Conservation (phyloP, 768 basidiomycete species). For the Chalciporus piperatus region DNA sequence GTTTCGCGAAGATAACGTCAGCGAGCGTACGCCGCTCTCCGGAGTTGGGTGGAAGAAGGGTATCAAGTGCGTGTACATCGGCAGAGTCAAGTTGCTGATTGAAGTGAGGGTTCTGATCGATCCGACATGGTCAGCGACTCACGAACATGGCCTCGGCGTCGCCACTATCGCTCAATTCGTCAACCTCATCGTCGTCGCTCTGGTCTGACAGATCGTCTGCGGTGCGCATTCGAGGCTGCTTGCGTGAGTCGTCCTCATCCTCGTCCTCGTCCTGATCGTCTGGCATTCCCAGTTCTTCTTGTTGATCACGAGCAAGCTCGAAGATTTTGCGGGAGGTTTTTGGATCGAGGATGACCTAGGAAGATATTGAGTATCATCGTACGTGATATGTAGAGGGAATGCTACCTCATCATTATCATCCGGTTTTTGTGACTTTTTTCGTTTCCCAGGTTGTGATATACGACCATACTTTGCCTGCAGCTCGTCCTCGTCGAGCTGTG, state of each 20-base stretch:
- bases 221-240: constrained; percentile 22
- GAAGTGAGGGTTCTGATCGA: constrained; percentile 5
- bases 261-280: constrained; percentile 54
- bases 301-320: constrained; percentile 89
- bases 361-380: background rate
- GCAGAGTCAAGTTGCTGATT: constrained; percentile 83
- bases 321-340: constrained; percentile 87
- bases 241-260: constrained; percentile 31
- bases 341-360: constrained; percentile 68
- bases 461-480: constrained; percentile 73
- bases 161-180: constrained; percentile 19
- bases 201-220: constrained; percentile 58
- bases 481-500: constrained; percentile 82
- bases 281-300: constrained; percentile 76
- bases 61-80: constrained; percentile 84
- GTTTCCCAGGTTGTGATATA: constrained; percentile 70
- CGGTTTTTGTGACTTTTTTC: constrained; percentile 56
- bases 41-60: constrained; percentile 70
- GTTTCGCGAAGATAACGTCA: constrained; percentile 94
- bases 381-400: constrained; percentile 3
- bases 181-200: constrained; percentile 39
- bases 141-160: constrained; percentile 64
- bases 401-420: constrained; percentile 63
- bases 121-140: constrained; percentile 24
- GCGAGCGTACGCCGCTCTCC: constrained; percentile 84